Conservation (phyloP, 2,329 filamentous ascomycete species). For the Diaporthe aspalathi region DNA sequence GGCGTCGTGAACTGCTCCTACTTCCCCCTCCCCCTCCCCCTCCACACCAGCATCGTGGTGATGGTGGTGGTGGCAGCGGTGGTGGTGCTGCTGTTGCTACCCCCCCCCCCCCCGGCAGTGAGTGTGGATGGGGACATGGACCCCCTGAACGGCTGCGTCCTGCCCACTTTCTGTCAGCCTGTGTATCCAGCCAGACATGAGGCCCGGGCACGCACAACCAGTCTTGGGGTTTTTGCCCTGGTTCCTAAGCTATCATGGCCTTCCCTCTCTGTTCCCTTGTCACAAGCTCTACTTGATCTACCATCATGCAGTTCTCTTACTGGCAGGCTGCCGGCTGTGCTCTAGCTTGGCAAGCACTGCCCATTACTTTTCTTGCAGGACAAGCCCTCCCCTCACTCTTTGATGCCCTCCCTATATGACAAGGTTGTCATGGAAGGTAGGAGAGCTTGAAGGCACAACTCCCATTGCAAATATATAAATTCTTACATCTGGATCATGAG, state of each 20-base stretch:
- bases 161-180: too few species aligned
- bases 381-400: neutral
- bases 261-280: neutral
- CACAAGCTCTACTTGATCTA: neutral
- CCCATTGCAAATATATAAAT: neutral
- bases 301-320: neutral
- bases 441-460: too few species aligned
- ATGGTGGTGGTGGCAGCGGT: too few species aligned
- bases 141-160: slow-evolving; percentile 13
- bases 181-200: neutral
- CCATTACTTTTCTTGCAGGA: neutral
- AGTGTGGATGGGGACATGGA: neutral
- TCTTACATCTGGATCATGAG: neutral
- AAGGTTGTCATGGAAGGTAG: neutral
- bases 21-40: too few species aligned
- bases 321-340: slow-evolving; percentile 1
- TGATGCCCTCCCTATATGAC: too few species aligned
- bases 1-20: slow-evolving; percentile 8
- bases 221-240: neutral
- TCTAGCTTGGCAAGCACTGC: neutral
- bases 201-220: neutral
- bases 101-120: neutral
- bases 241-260: neutral
- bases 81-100: neutral
- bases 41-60: too few species aligned